Percentiles rank a stretch among this genome's conserved stretches.
These are phyloP conservation scores for Dacryopinax spathularia DNA, from an alignment of 768 basidiomycete species.

Conservation along the genomic window DNA sequence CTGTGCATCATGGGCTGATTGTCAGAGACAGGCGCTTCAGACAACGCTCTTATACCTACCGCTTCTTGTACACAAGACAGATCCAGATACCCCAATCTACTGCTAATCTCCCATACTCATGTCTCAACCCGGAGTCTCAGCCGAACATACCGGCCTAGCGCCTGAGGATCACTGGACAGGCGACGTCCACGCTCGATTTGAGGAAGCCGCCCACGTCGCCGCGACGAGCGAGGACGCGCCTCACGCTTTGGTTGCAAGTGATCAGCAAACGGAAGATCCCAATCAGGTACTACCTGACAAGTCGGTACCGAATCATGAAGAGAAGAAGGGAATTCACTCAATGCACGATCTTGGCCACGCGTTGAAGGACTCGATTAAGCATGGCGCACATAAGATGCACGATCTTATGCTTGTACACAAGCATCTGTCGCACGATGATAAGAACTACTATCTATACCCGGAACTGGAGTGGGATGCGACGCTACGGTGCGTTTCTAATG, in stretches of 20 bases:
- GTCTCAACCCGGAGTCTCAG: neutral
- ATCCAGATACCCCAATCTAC: neutral
- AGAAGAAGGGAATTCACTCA: conserved; percentile 1
- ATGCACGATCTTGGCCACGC: neutral
- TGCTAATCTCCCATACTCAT: neutral
- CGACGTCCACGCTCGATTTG: neutral
- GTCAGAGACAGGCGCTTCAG: neutral
- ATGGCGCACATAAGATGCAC: conserved; percentile 2
- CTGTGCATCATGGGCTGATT: neutral
- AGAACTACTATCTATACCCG: neutral
- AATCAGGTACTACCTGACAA: neutral
- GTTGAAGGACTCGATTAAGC: neutral
- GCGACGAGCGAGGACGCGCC: neutral
- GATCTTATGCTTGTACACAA: neutral
- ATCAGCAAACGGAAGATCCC: neutral
- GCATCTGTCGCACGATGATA: neutral
- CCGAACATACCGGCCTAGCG: neutral
- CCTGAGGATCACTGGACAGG: conserved; percentile 1
- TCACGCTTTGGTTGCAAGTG: neutral
- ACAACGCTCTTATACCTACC: neutral
- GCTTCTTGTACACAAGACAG: neutral
- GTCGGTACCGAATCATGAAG: conserved; percentile 2
- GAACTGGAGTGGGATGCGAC: neutral
- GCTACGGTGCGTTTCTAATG: neutral
- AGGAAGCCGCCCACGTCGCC: neutral